Base-by-base conservation (phyloP, 2,329 filamentous ascomycete species). In the Pseudonectria foliicola region DNA sequence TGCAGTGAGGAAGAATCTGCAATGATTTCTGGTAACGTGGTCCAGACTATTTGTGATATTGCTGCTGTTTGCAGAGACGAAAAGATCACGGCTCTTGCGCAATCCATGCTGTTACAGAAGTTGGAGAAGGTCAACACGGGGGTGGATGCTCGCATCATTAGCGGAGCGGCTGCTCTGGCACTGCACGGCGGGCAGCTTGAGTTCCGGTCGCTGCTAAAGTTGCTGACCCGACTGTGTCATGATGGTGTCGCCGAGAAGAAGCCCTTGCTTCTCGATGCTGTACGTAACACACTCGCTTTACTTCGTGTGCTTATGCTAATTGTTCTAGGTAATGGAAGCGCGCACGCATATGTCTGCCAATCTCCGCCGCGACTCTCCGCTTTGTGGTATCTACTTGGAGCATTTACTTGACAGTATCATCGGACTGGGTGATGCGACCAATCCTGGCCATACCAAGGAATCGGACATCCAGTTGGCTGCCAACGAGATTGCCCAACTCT, bases 91-190 rank as follows among this genome's bases (percentile, higher is more conserved):
- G 89, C 89, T 5, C 68, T 98, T 34, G 90, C 89, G 3, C 84
- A 95, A 50, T 93, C 88, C 1, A 95, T 98, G 80, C 76, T 99
- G 15, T 65, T 95, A n/a, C 92, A 98, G 55, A 96, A 98, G 60
- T 76, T 96, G 38, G 81, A 83, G 41, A 90, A 92, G 60, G 78
- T 95, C 36, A 92, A 78, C 52, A 71, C 76, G 39, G 67, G 74
- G 4, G 84, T 95, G 3, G 89, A 96, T 64, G 80, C 83, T 21
- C 82, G 82, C 36, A 92, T 98, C 40, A 82, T 96, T 35, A 78
- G 77, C 12, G 88, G 93, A 40, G 80, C 87, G 6, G 87, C 88
- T 7, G 70, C 77, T 6, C 66, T 98, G 36, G 83, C 88, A 23
- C 66, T 92, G 4, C 80, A 75, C 48, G 87, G 85, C 37, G 85